A percentile compares a stretch with the other conserved stretches of the same genome.
Evolutionary conservation across 805 yeast species (phyloP).

Genomic region (Candida xyloterini): DNA sequence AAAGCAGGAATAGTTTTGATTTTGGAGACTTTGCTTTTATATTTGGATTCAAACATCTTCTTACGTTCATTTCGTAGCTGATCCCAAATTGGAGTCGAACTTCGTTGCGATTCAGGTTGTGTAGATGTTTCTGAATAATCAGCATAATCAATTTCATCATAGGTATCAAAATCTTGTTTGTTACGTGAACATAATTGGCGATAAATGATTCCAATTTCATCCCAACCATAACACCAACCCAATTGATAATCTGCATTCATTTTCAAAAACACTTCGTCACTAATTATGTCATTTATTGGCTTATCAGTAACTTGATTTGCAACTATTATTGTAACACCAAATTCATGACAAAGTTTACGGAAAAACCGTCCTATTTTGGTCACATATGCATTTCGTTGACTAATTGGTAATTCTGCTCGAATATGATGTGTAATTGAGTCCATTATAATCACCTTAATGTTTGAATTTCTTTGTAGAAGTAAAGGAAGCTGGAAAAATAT

Average conservation of each 20-base stretch:
- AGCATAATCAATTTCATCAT: slow-evolving; percentile 20
- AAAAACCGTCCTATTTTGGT: slow-evolving; percentile 46
- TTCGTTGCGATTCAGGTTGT: slow-evolving; percentile 2
- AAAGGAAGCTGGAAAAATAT: slow-evolving; percentile 66
- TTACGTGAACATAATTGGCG: slow-evolving; percentile 26
- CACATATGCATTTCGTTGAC: slow-evolving; percentile 42
- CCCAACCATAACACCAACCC: slow-evolving; percentile 79
- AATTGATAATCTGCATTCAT: slow-evolving; percentile 59
- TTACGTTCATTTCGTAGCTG: slow-evolving; percentile 27
- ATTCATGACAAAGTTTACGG: slow-evolving; percentile 43
- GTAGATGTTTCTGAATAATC: slow-evolving; percentile 1
- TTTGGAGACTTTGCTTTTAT: slow-evolving; percentile 32
- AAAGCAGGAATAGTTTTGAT: slow-evolving; percentile 47
- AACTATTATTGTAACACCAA: slow-evolving; percentile 59
- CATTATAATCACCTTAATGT: slow-evolving; percentile 57
- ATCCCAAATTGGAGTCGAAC: slow-evolving; percentile 23
- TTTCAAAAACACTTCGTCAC: slow-evolving; percentile 33
- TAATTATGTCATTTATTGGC: slow-evolving; percentile 35
- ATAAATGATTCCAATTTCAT: slow-evolving; percentile 33
- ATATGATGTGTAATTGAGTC: slow-evolving; percentile 86
- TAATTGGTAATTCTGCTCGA: slow-evolving; percentile 53
- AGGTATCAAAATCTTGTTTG: slow-evolving; percentile 19
- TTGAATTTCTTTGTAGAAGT: slow-evolving; percentile 38
- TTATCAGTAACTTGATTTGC: slow-evolving; percentile 81
- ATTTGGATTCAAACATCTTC: slow-evolving; percentile 29